These are phyloP conservation scores for Candida pseudofarinosa DNA, from an alignment of 805 yeast species.

Conservation along the genomic window DNA sequence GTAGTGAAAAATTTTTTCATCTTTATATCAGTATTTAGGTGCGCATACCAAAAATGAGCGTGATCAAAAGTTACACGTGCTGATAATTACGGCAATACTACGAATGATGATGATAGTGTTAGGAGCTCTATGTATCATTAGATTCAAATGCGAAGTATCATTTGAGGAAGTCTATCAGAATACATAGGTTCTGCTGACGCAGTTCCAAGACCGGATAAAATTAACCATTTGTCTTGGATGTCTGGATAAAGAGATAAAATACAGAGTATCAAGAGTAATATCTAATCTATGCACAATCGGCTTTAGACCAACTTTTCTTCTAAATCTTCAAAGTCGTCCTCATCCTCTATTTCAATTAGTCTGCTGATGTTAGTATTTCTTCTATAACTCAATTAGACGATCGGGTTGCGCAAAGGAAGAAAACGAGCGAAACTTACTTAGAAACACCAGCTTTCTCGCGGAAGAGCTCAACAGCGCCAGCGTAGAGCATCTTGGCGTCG, in stretches of 20 bases:
- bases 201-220: too few species aligned
- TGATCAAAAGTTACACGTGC: background rate
- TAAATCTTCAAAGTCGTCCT: slow-evolving; percentile 64
- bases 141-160: too few species aligned
- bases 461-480: slow-evolving; percentile 81
- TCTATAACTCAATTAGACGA: too few species aligned
- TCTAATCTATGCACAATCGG: background rate
- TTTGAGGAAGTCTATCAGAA: too few species aligned
- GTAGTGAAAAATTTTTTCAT: slow-evolving; percentile 9
- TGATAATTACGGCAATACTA: background rate
- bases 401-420: too few species aligned
- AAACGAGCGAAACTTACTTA: slow-evolving; percentile 34
- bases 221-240: too few species aligned
- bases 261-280: background rate
- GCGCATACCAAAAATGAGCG: background rate
- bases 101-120: too few species aligned
- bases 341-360: slow-evolving; percentile 59
- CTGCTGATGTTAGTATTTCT: slow-evolving; percentile 26
- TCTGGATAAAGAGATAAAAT: too few species aligned
- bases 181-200: too few species aligned
- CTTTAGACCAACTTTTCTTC: slow-evolving; percentile 27
- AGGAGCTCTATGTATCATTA: too few species aligned
- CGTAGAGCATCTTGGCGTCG: slow-evolving; percentile 80
- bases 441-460: slow-evolving; percentile 78
- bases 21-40: background rate